These are phyloP conservation scores for Podaxis carcinomalis DNA, from an alignment of 768 basidiomycete genomes.

Conservation along the genomic window DNA sequence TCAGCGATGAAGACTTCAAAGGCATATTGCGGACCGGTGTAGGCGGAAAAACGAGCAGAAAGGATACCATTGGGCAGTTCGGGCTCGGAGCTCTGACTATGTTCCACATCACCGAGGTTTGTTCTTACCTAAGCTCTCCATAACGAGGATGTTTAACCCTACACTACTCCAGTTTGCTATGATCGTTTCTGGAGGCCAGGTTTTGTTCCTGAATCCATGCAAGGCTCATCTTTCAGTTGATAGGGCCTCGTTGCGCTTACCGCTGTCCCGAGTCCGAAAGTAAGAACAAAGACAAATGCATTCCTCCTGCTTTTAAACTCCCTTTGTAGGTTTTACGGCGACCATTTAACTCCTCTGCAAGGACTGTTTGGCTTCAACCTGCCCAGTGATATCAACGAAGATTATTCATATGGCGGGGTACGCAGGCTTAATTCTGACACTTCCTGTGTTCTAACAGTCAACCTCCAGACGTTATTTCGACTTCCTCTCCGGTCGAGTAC, in stretches of 20 bases:
- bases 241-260: constrained; percentile 26
- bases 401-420: constrained; percentile 35
- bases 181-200: constrained; percentile 26
- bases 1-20: constrained; percentile 37
- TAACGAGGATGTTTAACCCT: neutral
- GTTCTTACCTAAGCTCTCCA: neutral
- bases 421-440: constrained; percentile 12
- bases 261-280: constrained; percentile 32
- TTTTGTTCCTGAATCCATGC: constrained; percentile 43
- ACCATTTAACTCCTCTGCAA: constrained; percentile 34
- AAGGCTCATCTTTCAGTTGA: constrained; percentile 33
- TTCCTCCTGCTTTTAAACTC: neutral
- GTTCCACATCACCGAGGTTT: constrained; percentile 49
- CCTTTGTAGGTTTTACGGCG: constrained; percentile 32
- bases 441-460: neutral
- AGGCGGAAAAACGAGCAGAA: constrained; percentile 35
- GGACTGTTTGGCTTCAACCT: constrained; percentile 35
- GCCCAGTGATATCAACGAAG: constrained; percentile 14
- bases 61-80: constrained; percentile 43
- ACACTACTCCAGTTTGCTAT: constrained; percentile 24
- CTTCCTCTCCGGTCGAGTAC: constrained; percentile 34
- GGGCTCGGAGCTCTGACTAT: constrained; percentile 48
- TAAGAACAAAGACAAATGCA: constrained; percentile 12
- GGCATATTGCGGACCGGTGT: constrained; percentile 40
- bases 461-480: constrained; percentile 39